Evolutionary conservation across 768 basidiomycete species (phyloP), one percentile per base, ranked within the genome.

Genomic region (Agrocybe pediades): DNA sequence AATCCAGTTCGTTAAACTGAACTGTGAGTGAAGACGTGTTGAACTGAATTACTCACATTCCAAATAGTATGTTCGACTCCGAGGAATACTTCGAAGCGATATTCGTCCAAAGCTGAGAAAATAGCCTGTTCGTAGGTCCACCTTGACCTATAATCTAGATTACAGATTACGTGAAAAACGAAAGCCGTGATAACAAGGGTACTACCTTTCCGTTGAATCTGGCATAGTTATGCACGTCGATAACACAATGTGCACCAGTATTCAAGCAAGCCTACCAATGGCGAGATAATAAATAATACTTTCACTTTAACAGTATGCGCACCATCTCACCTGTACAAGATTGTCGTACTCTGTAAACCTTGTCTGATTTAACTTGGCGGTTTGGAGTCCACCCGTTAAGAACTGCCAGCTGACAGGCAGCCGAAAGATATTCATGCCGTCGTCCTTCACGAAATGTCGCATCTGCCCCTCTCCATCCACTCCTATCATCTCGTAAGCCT

Each of bases 331-430:
- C 64, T 83, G 74, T n/a, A 83, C 79, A 23, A 82, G 72, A 11
- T 65, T 70, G 55, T 86, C 78, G 59, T 85, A 85, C 52, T 76
- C 65, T 0, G 66, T 63, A 50, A 85, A 75, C 51, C 78, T 80
- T 6, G 62, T 66, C 8, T 71, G 56, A 63, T 79, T 65, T 20
- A 85, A 62, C 5, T 70, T 61, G 3, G 74, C 77, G 29, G 71
- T 73, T 36, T 70, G 58, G n/a, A 72, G 63, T 53, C 70, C 60
- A 56, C 71, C 67, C 0, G 72, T 73, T 36, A 82, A 69, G 62
- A 71, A 82, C 59, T 85, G 85, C 83, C 85, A 86, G 21, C 76
- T 78, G 5, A 82, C 78, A 0, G 85, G 83, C n/a, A 85, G 73
- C 46, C 85, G 82, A 74, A 85, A 83, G 6, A 74, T 68, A 49